Evolutionary conservation across 2,329 filamentous ascomycete genomes (phyloP).

Genomic region (Hypoxylon sp.): DNA sequence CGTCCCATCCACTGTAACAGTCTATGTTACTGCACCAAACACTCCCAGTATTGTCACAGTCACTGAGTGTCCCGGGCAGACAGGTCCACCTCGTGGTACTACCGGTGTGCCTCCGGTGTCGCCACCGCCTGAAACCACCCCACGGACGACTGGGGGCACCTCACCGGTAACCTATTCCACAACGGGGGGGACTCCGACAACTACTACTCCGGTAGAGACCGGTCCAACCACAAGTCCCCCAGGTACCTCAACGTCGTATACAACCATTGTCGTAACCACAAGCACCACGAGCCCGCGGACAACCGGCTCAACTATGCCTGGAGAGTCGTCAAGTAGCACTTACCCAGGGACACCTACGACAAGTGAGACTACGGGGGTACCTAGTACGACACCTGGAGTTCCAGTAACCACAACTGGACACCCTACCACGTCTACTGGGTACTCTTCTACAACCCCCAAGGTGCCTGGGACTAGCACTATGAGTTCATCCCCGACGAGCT

Average conservation of each 20-base stretch:
- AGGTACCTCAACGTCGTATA: neutral
- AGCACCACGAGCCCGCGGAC: conserved; percentile 20
- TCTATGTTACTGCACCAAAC: conserved; percentile 20
- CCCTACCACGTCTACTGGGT: conserved; percentile 3
- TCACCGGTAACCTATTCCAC: neutral
- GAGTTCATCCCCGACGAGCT: conserved; percentile 2
- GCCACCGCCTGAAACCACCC: conserved; percentile 11
- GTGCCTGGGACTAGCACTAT: conserved; percentile 1
- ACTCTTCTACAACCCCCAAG: neutral
- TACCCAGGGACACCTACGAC: neutral
- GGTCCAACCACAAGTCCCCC: neutral
- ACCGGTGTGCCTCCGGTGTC: conserved; percentile 3
- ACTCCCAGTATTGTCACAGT: conserved; percentile 15
- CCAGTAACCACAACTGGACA: neutral
- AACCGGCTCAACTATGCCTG: conserved; percentile 5
- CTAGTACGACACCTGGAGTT: neutral
- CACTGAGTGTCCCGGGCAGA: conserved; percentile 13
- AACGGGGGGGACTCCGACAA: neutral
- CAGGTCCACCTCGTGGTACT: neutral
- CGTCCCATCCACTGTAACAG: conserved; percentile 17
- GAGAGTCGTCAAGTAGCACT: conserved; percentile 4
- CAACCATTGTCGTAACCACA: no score
- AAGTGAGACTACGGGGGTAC: conserved; percentile 2
- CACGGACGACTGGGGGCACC: conserved; percentile 1
- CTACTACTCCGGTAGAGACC: neutral